Evolutionary conservation across 2,329 filamentous ascomycete genomes (phyloP), one percentile per base, ranked within the genome.

Genomic region (Aspergillus clavatus): DNA sequence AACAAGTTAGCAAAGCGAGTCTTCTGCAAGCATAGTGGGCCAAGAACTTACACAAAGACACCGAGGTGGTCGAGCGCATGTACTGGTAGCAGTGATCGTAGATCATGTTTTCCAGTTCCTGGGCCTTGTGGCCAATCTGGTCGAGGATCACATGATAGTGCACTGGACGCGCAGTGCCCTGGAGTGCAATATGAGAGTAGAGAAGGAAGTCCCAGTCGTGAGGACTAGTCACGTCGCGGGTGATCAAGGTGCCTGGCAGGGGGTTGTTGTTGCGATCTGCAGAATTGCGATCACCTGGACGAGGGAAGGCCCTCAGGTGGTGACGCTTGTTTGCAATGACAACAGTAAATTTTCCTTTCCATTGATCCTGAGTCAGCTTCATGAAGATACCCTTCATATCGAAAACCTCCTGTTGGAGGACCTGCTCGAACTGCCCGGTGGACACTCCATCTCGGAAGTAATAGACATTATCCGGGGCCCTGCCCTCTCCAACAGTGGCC

Each of bases 51-150:
- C 67, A 87, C 0, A 93, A 69, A 0, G 90, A 96, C 0, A 98
- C 90, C 0, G 93, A 89, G 0, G 91, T 97, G 0, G 90, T 97
- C 0, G 90, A 93, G 12, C 93, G 82, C 44, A 86, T 84, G 61
- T 95, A 98, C 45, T 95, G 89, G 67, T 95, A 98, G 36, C 86
- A 95, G 52, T 96, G 89, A 55, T 95, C 86, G 58, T 97, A 97
- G 18, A 97, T 85, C 79, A 97, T 86, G 45, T 84, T 83, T 59
- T 95, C 87, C 0, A 98, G 74, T 2, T 84, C 77, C 33, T 87
- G 82, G 0, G 84, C 75, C 1, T 75, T 66, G 58, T 87, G 78
- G 1, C 78, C 73, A 42, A 84, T 80, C 65, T 97, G 89, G 61
- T 98, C 93, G 38, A 86, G 63, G 18, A 98, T 82, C 11, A 96